Evolutionary conservation across 192 early-diverging fungal species (phyloP), one percentile per base, ranked within the genome.

Genomic region (Kappamyces sp.): DNA sequence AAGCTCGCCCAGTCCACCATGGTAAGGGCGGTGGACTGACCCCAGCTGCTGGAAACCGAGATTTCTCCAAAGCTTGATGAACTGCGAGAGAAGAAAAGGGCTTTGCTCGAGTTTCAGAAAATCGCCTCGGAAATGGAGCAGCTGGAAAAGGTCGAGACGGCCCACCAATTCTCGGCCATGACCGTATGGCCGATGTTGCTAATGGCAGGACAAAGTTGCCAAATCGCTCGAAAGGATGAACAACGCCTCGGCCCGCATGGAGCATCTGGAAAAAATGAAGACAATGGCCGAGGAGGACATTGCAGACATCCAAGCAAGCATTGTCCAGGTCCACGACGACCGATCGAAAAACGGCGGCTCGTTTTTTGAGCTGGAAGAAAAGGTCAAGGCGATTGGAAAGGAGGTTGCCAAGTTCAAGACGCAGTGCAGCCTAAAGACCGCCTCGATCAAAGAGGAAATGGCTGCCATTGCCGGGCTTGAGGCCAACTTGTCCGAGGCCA

Each of bases 41-140:
- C 9, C 37, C 47, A 90, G 78, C 76, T 94, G 49, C 75, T 99
- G 33, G 62, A 77, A 4, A 88, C 89, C 58, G 94, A 97, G 60
- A 96, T 99, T 63, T 82, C 73, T 14, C 95, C 96, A 14, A 93
- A 94, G 63, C 76, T 99, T 1, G 89, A 96, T 65, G 84, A 89
- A 60, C 76, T 96, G 37, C 78, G 94, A 36, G 78, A 80, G 8
- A 85, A 94, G 61, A 96, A 94, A 64, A 73, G 87, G 53, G 80
- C 81, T 5, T 94, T 89, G 60, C 66, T 97, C 6, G 96, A 99
- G 61, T 98, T 84, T 64, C 90, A 94, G 67, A 93, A 93, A 66
- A 84, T 91, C 11, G 87, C 91, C 60, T 79, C 84, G 5, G 95
- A 99, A 66, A 83, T 93, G 37, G 93, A 93, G 50, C 77, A 86